Base-by-base conservation (phyloP, 2,329 filamentous ascomycete genomes). In the Claviceps pusilla region DNA sequence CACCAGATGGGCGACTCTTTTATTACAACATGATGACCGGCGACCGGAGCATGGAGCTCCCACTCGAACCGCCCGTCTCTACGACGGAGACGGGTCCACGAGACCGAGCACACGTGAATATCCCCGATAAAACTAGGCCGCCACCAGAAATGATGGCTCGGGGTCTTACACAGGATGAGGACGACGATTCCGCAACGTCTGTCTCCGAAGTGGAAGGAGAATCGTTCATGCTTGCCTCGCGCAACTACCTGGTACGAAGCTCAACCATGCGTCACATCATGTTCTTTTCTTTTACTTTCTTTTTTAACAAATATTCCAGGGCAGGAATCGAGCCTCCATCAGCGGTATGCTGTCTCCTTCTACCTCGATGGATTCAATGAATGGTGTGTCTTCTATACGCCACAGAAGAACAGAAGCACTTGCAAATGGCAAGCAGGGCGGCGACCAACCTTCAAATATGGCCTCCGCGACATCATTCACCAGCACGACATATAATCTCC, bases 11-110 rank as follows among this genome's bases (percentile, higher is more conserved):
- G 53, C 80, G 90, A 55, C 72, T 98, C 29, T 98, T 94, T 70
- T 98, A 97, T 72, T 97, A 95, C 77, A 98, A 98, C 69, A 97
- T 91, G 58, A 83, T 96, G 73, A 98, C 93, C 0, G 90, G 91
- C 54, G 89, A 94, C 64, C 94, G 87, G 65, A 94, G 87, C 58
- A 93, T 90, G 81, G 93, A 98, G 66, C 74, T 98, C 57, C 93
- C 93, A 1, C 76, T 98, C 31, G 93, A 98, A 67, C 91, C 91
- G 16, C 90, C 93, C 1, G 83, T 82, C 1, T 88, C 86, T 7
- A 70, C 81, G 19, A 84, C 82, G 59, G 93, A 98, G 69, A 86
- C 79, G 54, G 91, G 91, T 1, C 93, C 93, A 2, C 80, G 86
- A 60, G 89, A 97, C 69, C 84, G 89, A 57, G 90, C 86, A 71